These are phyloP conservation scores for Durusdinium trenchii DNA, from an alignment of 73 alveolate species.

Conservation along the genomic window DNA sequence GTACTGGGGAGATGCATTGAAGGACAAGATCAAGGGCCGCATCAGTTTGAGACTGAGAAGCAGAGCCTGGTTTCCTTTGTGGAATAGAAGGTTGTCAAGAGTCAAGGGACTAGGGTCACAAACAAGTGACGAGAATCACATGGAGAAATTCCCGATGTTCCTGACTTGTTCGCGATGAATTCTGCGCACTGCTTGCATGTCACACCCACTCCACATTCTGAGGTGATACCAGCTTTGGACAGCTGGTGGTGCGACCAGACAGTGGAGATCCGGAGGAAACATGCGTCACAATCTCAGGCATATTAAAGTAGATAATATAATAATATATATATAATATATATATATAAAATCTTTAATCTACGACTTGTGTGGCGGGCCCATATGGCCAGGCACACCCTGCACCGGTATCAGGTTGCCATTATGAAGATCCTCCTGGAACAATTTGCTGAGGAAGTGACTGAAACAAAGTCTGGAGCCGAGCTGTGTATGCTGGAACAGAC, in stretches of 20 bases:
- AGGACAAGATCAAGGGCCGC: constrained; percentile 95
- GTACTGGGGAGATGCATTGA: constrained; percentile 77
- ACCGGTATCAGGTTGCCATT: constrained; percentile 44
- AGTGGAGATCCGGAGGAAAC: constrained; percentile 93
- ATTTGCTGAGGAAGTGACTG: constrained; percentile 69
- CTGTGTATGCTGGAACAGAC: background rate
- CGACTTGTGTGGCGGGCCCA: background rate
- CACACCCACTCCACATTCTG: background rate
- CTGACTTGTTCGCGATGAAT: too few species aligned
- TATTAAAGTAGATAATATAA: too few species aligned
- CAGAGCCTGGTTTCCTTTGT: too few species aligned
- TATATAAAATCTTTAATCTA: too few species aligned
- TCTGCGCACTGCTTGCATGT: too few species aligned
- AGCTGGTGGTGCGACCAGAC: constrained; percentile 93
- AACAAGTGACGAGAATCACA: too few species aligned
- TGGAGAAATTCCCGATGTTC: too few species aligned
- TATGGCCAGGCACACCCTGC: too few species aligned
- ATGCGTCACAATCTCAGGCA: constrained; percentile 33
- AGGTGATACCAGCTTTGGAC: constrained; percentile 82
- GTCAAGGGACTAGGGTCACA: too few species aligned
- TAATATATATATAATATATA: too few species aligned
- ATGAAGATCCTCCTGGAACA: constrained; percentile 82
- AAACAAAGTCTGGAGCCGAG: constrained; percentile 28
- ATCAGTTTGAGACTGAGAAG: constrained; percentile 32
- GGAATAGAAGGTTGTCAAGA: too few species aligned